Percentiles rank a stretch among this genome's conserved stretches.
Conservation (phyloP, 495 filamentous ascomycete genomes). For the Aspergillus conjunctus region DNA sequence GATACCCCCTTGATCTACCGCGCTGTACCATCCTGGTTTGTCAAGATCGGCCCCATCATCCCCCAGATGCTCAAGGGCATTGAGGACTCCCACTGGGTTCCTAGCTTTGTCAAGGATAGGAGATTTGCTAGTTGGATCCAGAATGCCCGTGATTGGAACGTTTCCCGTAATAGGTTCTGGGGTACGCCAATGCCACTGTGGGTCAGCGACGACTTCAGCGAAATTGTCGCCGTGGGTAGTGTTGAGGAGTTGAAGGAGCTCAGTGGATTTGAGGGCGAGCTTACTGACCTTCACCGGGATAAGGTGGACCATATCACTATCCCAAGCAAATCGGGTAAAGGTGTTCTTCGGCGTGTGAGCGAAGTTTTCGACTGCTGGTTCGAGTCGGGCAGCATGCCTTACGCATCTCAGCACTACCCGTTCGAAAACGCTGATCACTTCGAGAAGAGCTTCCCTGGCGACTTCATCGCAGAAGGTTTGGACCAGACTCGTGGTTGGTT, state of each 20-base stretch:
- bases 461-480: slow-evolving; percentile 96
- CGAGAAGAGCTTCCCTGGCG: slow-evolving; percentile 80
- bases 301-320: slow-evolving; percentile 97
- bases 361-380: slow-evolving; percentile 99
- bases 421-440: slow-evolving; percentile 91
- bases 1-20: slow-evolving; percentile 95
- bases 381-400: slow-evolving; percentile 94
- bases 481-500: slow-evolving; percentile 98
- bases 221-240: slow-evolving; percentile 86
- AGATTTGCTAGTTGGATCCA: slow-evolving; percentile 85
- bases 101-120: slow-evolving; percentile 86
- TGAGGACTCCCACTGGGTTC: slow-evolving; percentile 92
- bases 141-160: slow-evolving; percentile 97
- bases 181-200: slow-evolving; percentile 93
- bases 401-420: slow-evolving; percentile 89
- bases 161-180: slow-evolving; percentile 96
- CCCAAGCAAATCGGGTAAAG: slow-evolving; percentile 87
- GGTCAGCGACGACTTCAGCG: slow-evolving; percentile 85
- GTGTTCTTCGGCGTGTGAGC: slow-evolving; percentile 73
- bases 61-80: slow-evolving; percentile 90
- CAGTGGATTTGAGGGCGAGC: slow-evolving; percentile 80
- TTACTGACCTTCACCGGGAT: slow-evolving; percentile 92
- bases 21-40: slow-evolving; percentile 94
- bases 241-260: slow-evolving; percentile 82
- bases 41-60: slow-evolving; percentile 81